Conservation (phyloP, 1,139 yeast species). For the Debaryomyces singareniensis region DNA sequence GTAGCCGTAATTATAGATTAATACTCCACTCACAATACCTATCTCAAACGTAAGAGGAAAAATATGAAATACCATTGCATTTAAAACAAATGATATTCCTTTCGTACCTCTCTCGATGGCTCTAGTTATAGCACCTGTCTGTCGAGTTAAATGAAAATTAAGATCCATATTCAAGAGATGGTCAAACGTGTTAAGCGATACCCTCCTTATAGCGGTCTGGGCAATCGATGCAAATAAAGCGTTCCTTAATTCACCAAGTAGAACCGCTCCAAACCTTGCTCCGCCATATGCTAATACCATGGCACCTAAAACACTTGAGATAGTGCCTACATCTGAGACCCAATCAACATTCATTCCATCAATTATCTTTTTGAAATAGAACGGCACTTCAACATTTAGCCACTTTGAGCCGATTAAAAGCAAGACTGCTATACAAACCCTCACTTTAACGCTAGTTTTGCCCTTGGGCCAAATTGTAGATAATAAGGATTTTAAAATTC, state of each 20-base stretch:
- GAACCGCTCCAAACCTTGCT: slow-evolving; percentile 89
- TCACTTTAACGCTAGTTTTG: slow-evolving; percentile 58
- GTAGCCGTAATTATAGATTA: slow-evolving; percentile 86
- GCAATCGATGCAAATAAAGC: slow-evolving; percentile 96
- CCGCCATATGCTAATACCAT: slow-evolving; percentile 86
- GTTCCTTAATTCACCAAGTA: slow-evolving; percentile 89
- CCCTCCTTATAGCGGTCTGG: slow-evolving; percentile 87
- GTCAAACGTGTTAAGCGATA: slow-evolving; percentile 79
- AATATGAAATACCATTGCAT: slow-evolving; percentile 96
- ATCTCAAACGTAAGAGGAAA: slow-evolving; percentile 91
- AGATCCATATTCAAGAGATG: slow-evolving; percentile 82
- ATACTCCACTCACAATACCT: slow-evolving; percentile 84
- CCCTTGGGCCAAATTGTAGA: slow-evolving; percentile 88
- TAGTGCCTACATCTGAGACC: slow-evolving; percentile 56
- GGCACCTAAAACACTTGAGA: slow-evolving; percentile 60
- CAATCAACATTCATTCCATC: slow-evolving; percentile 94
- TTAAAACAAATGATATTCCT: slow-evolving; percentile 87
- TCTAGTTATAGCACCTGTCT: slow-evolving; percentile 93
- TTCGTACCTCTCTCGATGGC: slow-evolving; percentile 98
- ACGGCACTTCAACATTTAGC: slow-evolving; percentile 92
- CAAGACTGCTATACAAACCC: slow-evolving; percentile 72
- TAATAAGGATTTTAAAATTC: slow-evolving; percentile 56
- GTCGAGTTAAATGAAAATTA: slow-evolving; percentile 83
- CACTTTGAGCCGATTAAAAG: slow-evolving; percentile 75
- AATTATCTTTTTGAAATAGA: slow-evolving; percentile 80